A percentile compares a stretch with the other conserved stretches of the same genome.
phyloP scores from a whole-genome alignment of 305 asterid genomes.

The Fraxinus sp. region DNA sequence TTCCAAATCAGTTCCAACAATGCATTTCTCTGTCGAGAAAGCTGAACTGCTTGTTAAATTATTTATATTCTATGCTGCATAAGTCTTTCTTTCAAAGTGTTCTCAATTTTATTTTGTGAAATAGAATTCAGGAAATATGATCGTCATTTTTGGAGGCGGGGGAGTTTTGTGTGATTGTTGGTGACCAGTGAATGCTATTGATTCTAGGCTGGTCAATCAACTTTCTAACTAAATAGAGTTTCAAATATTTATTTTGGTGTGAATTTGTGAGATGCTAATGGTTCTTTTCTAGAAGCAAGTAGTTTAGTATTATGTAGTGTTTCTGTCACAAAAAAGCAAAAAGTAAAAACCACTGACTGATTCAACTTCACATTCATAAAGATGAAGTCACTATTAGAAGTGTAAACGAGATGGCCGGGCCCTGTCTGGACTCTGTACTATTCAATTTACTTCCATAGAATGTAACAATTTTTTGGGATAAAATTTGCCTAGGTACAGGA shows the following conservation, averaged over 20 bases:
- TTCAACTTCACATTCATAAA: not conserved
- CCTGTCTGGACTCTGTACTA: not conserved
- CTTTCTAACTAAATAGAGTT: not conserved
- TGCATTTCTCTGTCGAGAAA: no score
- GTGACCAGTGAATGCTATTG: not conserved
- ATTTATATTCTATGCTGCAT: not conserved
- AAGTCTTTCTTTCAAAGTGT: not conserved
- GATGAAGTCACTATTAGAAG: not conserved
- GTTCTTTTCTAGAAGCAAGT: not conserved
- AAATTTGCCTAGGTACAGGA: not conserved
- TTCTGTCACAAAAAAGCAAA: not conserved
- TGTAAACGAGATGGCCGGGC: not conserved
- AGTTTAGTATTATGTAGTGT: not conserved
- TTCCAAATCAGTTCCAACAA: no score
- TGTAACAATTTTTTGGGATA: not conserved
- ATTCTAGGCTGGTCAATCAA: not conserved
- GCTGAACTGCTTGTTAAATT: no score
- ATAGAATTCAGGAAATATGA: not conserved
- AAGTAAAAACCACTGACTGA: not conserved
- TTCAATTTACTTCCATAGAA: not conserved
- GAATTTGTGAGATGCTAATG: not conserved
- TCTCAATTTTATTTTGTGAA: not conserved
- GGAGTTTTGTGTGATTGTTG: not conserved
- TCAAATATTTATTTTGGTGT: not conserved
- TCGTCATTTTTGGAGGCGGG: not conserved